Base-by-base conservation (phyloP, 192 early-diverging fungal genomes). In the Irineochytrium annulatum region DNA sequence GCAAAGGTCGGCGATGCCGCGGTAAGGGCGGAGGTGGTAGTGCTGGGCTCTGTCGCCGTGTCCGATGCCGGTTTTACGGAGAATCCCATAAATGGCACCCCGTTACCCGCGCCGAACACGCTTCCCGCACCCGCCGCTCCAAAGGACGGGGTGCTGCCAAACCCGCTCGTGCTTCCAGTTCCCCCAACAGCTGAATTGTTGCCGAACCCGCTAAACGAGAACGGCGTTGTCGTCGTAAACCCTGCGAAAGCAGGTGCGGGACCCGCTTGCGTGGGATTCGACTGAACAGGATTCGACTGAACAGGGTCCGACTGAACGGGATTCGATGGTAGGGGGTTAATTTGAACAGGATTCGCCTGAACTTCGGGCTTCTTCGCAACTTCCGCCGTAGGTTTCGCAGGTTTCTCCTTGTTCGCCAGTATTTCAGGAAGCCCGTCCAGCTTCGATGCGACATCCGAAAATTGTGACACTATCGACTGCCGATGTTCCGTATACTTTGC, bases 171-270 rank as follows among this genome's bases (percentile, higher is more conserved):
- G n/a, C n/a, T n/a, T n/a, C n/a, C n/a, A n/a, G n/a, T n/a, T n/a
- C n/a, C n/a, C n/a, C n/a, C n/a, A n/a, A n/a, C n/a, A n/a, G n/a
- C n/a, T n/a, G n/a, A n/a, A n/a, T n/a, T n/a, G n/a, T n/a, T n/a
- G n/a, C 58, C 58, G 30, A 48, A 48, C 49, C 55, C 55, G n/a
- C 59, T 45, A 52, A 60, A 60, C 32, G 45, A 45, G 6, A 45
- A 52, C n/a, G 59, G 20, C 24, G 41, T 8, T 14, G 59, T 20
- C 27, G 34, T 14, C 0, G 37, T 49, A 6, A 24, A 32, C n/a
- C 34, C 26, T 57, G 55, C 29, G 4, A 8, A 16, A 14, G 31
- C 53, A 13, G 53, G 53, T 31, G 53, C 54, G 20, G 33, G 33
- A 17, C 4, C 29, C 5, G 54, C 16, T 8, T 4, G 14, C 8